Conservation (phyloP, 2,329 filamentous ascomycete genomes). For the Monosporascus sp. region DNA sequence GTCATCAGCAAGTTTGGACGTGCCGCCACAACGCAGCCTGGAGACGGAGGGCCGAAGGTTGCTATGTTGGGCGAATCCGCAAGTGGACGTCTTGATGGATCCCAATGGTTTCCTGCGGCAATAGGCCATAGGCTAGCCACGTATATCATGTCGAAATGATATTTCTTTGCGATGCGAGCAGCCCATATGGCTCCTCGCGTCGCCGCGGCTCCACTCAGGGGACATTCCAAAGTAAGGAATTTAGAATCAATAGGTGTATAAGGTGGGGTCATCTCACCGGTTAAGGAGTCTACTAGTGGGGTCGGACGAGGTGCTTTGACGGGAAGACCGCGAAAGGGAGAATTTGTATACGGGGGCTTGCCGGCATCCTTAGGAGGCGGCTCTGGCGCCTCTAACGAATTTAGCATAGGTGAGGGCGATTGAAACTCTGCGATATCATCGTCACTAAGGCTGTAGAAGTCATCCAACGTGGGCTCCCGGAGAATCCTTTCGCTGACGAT, state of each 20-base stretch:
- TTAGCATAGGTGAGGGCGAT: slow-evolving; percentile 13
- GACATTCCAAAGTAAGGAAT: slow-evolving; percentile 40
- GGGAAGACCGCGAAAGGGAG: background rate
- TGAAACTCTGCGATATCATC: slow-evolving; percentile 51
- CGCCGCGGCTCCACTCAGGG: slow-evolving; percentile 37
- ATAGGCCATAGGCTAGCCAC: slow-evolving; percentile 54
- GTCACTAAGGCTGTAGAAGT: slow-evolving; percentile 50
- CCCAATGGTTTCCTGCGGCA: slow-evolving; percentile 7
- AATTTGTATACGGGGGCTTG: background rate
- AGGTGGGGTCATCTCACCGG: slow-evolving; percentile 22
- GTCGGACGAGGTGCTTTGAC: background rate
- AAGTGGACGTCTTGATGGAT: slow-evolving; percentile 12
- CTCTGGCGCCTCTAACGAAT: slow-evolving; percentile 17
- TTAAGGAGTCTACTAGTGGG: background rate
- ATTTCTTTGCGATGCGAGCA: slow-evolving; percentile 49
- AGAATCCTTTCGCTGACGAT: slow-evolving; percentile 32
- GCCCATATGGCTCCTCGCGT: slow-evolving; percentile 48
- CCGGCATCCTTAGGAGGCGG: slow-evolving; percentile 21
- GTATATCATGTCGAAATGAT: slow-evolving; percentile 55
- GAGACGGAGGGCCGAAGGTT: background rate
- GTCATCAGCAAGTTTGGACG: slow-evolving; percentile 27
- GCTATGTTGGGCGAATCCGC: background rate
- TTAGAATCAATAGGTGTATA: slow-evolving; percentile 23
- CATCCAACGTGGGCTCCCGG: slow-evolving; percentile 46
- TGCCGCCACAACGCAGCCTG: slow-evolving; percentile 4